These are phyloP conservation scores for Primulina tabacum DNA, from an alignment of 257 asterid genomes.

Conservation along the genomic window DNA sequence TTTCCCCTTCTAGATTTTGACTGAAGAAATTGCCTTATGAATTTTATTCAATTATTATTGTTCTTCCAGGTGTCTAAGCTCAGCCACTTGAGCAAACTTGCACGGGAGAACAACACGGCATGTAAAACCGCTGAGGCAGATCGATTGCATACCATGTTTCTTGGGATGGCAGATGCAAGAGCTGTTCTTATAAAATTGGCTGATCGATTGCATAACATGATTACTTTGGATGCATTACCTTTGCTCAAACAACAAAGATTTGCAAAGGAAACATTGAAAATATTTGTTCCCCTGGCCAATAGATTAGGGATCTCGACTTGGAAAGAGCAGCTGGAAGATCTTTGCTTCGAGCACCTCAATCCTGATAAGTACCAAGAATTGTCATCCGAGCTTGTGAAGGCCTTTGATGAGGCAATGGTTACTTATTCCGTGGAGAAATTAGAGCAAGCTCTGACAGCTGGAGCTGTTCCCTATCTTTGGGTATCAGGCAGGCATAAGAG, in stretches of 20 bases:
- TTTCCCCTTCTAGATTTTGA: too few relatives aligned
- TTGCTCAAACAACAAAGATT: conserved; percentile 76
- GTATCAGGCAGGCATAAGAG: conserved; percentile 85
- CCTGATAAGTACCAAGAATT: conserved; percentile 74
- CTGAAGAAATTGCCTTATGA: too few relatives aligned
- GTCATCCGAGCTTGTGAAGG: conserved; percentile 58
- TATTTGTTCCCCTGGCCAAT: conserved; percentile 88
- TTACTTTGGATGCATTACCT: conserved; percentile 82
- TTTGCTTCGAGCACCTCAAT: conserved; percentile 68
- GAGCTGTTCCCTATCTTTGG: conserved; percentile 42
- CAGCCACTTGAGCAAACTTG: conserved; percentile 97
- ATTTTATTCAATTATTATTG: not conserved
- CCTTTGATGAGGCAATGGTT: conserved; percentile 66
- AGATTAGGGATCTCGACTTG: conserved; percentile 89
- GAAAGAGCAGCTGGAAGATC: conserved; percentile 92
- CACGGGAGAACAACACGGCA: conserved; percentile 91
- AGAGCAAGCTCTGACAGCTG: conserved; percentile 59
- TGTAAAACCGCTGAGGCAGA: conserved; percentile 88
- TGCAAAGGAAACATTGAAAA: conserved; percentile 94
- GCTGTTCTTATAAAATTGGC: conserved; percentile 94
- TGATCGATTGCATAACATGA: conserved; percentile 95
- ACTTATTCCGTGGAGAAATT: conserved; percentile 67
- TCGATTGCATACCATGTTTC: conserved; percentile 92
- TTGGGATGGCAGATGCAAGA: conserved; percentile 96
- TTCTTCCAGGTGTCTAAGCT: conserved; percentile 76